These are phyloP conservation scores for Lithohypha guttulata DNA, from an alignment of 2,329 filamentous ascomycete genomes.

Conservation along the genomic window DNA sequence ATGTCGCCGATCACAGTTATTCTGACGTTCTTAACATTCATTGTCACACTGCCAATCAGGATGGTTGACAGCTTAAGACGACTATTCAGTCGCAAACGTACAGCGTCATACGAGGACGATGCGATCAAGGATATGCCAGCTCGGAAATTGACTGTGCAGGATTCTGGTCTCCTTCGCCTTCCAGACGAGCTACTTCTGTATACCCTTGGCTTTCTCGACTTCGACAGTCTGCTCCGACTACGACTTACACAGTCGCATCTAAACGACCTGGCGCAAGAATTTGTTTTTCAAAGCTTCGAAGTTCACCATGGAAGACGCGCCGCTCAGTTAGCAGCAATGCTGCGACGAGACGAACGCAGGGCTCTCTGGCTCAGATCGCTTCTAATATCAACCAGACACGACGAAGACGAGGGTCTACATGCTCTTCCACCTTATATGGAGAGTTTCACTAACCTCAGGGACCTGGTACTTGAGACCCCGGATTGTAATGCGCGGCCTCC, in stretches of 20 bases:
- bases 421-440: conserved; percentile 16
- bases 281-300: conserved; percentile 18
- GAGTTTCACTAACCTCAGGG: conserved; percentile 19
- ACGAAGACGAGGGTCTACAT: conserved; percentile 18
- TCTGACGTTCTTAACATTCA: background rate
- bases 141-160: background rate
- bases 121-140: background rate
- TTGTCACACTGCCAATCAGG: background rate
- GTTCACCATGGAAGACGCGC: conserved; percentile 16
- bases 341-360: conserved; percentile 15
- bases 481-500: conserved; percentile 20
- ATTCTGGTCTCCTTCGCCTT: conserved; percentile 12
- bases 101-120: background rate
- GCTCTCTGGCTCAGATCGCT: conserved; percentile 17
- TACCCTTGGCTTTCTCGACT: conserved; percentile 18
- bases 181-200: conserved; percentile 20
- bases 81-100: background rate
- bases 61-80: background rate
- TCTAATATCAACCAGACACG: conserved; percentile 20
- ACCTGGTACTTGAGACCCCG: conserved; percentile 19
- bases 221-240: conserved; percentile 11
- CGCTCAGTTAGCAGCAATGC: conserved; percentile 11
- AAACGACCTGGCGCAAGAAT: conserved; percentile 17
- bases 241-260: conserved; percentile 17
- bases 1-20: too few species aligned